Conservation (phyloP, 2,329 filamentous ascomycete genomes). For the Dothistroma septosporum region DNA sequence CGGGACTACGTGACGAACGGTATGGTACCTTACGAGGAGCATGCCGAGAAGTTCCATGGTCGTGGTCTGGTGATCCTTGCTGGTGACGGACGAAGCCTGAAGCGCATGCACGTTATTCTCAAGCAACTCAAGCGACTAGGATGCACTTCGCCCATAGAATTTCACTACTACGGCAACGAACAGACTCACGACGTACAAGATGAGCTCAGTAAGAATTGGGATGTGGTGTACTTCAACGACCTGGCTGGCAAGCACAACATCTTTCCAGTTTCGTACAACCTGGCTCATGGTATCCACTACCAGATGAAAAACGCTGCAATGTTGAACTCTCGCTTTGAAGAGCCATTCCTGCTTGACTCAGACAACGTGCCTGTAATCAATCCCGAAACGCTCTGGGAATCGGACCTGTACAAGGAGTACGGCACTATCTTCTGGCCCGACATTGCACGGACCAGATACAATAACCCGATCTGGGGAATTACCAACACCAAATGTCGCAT, state of each 20-base stretch:
- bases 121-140: slow-evolving; percentile 17
- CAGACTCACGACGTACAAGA: slow-evolving; percentile 22
- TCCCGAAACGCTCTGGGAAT: slow-evolving; percentile 32
- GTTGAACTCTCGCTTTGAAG: slow-evolving; percentile 37
- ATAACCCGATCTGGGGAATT: slow-evolving; percentile 35
- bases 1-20: slow-evolving; percentile 22
- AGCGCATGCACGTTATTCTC: slow-evolving; percentile 28
- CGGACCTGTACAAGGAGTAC: slow-evolving; percentile 28
- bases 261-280: slow-evolving; percentile 20
- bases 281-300: slow-evolving; percentile 18
- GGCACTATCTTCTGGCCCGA: slow-evolving; percentile 40
- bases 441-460: slow-evolving; percentile 34
- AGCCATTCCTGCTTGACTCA: slow-evolving; percentile 36
- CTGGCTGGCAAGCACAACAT: slow-evolving; percentile 23
- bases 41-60: slow-evolving; percentile 27
- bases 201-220: slow-evolving; percentile 20
- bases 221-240: slow-evolving; percentile 31
- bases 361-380: slow-evolving; percentile 36
- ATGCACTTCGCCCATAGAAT: slow-evolving; percentile 30
- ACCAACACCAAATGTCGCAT: slow-evolving; percentile 35
- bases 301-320: slow-evolving; percentile 37
- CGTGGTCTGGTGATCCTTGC: slow-evolving; percentile 34
- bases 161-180: slow-evolving; percentile 34
- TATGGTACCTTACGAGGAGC: slow-evolving; percentile 22
- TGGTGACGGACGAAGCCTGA: slow-evolving; percentile 24